Percentiles rank a stretch among this genome's conserved stretches.
phyloP scores from a whole-genome alignment of 495 filamentous ascomycete species.

The Tetracladium marchalianum region DNA sequence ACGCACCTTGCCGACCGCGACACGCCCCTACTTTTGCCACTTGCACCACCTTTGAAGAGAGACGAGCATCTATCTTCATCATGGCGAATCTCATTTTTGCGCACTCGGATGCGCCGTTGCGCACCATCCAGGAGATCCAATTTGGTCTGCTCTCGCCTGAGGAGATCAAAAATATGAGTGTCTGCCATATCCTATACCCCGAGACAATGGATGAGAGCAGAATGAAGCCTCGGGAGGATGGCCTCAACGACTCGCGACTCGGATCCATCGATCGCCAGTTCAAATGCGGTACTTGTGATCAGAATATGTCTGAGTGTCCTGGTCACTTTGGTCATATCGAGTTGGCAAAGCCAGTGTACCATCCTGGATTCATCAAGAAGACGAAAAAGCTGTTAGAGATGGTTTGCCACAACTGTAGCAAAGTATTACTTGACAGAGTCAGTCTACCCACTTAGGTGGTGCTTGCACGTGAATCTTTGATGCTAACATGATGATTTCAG shows the following conservation, averaged over 20 bases:
- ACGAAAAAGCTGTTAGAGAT: conserved; percentile 97
- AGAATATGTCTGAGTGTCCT: conserved; percentile 88
- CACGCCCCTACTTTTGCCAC: conserved; percentile 2
- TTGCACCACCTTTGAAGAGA: not conserved
- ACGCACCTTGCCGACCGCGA: not conserved
- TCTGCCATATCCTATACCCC: conserved; percentile 82
- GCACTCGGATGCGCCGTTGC: conserved; percentile 89
- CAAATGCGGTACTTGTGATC: conserved; percentile 90
- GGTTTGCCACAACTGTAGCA: conserved; percentile 96
- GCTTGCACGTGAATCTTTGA: conserved; percentile 33
- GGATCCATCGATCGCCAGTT: conserved; percentile 90
- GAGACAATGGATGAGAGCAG: conserved; percentile 98
- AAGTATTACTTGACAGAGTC: conserved; percentile 89
- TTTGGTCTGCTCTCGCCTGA: conserved; percentile 94
- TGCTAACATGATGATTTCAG: conserved; percentile 61
- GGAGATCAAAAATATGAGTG: conserved; percentile 97
- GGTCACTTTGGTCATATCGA: conserved; percentile 98
- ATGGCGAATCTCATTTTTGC: conserved; percentile 93
- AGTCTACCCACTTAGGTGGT: conserved; percentile 44
- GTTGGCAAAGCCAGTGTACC: conserved; percentile 86
- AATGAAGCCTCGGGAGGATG: conserved; percentile 74
- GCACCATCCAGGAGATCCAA: conserved; percentile 95
- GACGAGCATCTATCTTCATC: conserved; percentile 24
- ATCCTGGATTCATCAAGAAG: conserved; percentile 92
- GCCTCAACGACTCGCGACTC: conserved; percentile 86